Evolutionary conservation across 2,329 filamentous ascomycete genomes (phyloP).

Genomic region (Penicillium sp.): DNA sequence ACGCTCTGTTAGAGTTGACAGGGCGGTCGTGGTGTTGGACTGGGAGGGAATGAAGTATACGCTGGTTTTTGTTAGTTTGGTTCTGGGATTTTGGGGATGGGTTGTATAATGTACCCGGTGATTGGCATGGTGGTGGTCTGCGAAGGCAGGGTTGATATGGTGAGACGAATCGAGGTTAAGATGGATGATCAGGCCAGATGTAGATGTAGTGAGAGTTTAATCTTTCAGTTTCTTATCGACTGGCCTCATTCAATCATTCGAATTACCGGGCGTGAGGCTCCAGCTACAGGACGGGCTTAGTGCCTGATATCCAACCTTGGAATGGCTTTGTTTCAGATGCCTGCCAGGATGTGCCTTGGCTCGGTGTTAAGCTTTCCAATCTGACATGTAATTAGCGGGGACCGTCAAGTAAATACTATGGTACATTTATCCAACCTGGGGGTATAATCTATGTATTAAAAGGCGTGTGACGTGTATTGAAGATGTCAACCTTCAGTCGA

Average conservation of each 20-base stretch:
- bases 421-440: background rate
- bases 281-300: background rate
- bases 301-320: background rate
- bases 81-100: background rate
- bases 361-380: background rate
- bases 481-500: background rate
- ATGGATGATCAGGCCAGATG: background rate
- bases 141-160: background rate
- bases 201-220: background rate
- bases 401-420: background rate
- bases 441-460: background rate
- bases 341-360: background rate
- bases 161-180: background rate
- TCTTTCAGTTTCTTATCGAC: background rate
- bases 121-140: slow-evolving; percentile 25
- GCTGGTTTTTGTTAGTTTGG: slow-evolving; percentile 23
- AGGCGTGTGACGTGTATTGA: background rate
- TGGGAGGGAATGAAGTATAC: slow-evolving; percentile 42
- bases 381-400: background rate
- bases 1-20: slow-evolving; percentile 34
- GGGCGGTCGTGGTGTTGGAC: slow-evolving; percentile 36
- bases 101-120: slow-evolving; percentile 29
- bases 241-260: background rate
- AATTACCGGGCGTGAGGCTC: background rate
- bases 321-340: background rate